Conservation (phyloP, 2,329 filamentous ascomycete genomes). For the Aspergillus clavatus region DNA sequence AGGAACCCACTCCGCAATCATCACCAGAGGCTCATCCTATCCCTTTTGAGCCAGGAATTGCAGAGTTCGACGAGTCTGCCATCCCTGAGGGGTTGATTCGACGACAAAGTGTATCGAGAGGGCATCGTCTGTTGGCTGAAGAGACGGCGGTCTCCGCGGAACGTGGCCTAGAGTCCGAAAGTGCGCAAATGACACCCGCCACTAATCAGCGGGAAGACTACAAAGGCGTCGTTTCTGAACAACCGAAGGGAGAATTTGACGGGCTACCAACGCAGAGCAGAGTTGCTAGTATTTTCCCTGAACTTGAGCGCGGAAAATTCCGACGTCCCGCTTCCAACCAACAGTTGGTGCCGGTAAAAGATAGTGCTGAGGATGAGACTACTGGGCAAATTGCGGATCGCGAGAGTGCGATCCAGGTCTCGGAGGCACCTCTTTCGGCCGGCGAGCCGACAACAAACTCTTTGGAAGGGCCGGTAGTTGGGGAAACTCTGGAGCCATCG, state of each 20-base stretch:
- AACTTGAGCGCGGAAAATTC: constrained; percentile 31
- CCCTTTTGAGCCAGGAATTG: constrained; percentile 20
- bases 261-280: constrained; percentile 20
- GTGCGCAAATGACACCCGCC: neutral
- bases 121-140: neutral
- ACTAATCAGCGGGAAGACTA: constrained; percentile 5
- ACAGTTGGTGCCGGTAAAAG: constrained; percentile 27
- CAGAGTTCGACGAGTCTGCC: constrained; percentile 25
- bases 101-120: constrained; percentile 9
- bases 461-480: constrained; percentile 6
- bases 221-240: constrained; percentile 6
- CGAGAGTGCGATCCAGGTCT: constrained; percentile 44
- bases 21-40: constrained; percentile 20
- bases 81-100: constrained; percentile 21
- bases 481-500: constrained; percentile 4
- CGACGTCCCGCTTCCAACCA: constrained; percentile 21
- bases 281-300: constrained; percentile 33
- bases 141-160: neutral
- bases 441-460: constrained; percentile 37
- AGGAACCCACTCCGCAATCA: constrained; percentile 20
- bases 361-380: constrained; percentile 40
- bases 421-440: constrained; percentile 40
- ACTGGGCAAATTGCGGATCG: constrained; percentile 32
- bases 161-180: neutral
- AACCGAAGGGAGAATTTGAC: constrained; percentile 12